phyloP scores from a whole-genome alignment of 2,329 filamentous ascomycete genomes.

The Cercospora citrullina region DNA sequence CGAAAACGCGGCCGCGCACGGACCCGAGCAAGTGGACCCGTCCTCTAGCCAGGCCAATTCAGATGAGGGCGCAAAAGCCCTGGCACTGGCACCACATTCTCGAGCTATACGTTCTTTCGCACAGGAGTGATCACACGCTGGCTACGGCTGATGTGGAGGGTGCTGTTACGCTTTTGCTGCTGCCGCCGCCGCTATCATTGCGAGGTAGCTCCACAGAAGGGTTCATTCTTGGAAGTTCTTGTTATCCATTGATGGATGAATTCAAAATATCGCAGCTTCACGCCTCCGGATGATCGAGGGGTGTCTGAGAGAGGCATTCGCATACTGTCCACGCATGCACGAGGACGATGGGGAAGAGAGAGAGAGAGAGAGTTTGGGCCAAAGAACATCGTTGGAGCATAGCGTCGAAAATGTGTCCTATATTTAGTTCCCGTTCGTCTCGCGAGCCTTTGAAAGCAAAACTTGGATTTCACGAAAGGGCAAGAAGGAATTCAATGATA shows the following conservation, averaged over 20 bases:
- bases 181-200: not conserved
- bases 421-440: not conserved
- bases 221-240: not conserved
- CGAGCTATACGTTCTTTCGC: not conserved
- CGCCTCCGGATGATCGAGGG: not conserved
- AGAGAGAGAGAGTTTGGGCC: not conserved
- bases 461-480: not conserved
- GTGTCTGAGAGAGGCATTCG: not conserved
- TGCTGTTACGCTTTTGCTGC: not conserved
- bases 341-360: not conserved
- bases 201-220: not conserved
- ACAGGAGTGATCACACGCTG: not conserved
- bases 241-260: not conserved
- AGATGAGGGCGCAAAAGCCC: constrained; percentile 12
- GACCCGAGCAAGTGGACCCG: not conserved
- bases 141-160: not conserved
- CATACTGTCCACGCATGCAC: not conserved
- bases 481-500: not conserved
- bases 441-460: not conserved
- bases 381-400: not conserved
- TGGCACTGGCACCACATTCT: not conserved
- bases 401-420: not conserved
- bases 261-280: not conserved
- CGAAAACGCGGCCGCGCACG: not conserved
- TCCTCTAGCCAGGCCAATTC: not conserved